Conservation (phyloP, 805 yeast genomes). For the Cyberlindnera petersonii region DNA sequence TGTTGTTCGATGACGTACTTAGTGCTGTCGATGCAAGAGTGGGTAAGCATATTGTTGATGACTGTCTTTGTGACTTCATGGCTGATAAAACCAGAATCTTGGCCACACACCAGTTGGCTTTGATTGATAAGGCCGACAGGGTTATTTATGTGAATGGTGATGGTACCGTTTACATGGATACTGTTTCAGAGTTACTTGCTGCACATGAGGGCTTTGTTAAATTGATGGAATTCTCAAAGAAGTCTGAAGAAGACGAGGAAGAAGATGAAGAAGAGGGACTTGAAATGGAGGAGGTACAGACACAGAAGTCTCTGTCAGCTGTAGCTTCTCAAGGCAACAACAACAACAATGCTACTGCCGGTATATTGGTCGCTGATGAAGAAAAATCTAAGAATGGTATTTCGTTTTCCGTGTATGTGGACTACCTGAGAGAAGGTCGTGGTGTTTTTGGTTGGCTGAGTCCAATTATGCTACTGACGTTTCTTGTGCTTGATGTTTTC, state of each 20-base stretch:
- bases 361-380: constrained; percentile 46
- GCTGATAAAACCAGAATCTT: constrained; percentile 55
- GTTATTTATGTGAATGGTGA: constrained; percentile 60
- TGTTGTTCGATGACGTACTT: constrained; percentile 65
- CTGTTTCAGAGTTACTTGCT: constrained; percentile 43
- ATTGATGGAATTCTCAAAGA: constrained; percentile 42
- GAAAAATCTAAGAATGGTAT: constrained; percentile 57
- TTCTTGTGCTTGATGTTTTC: constrained; percentile 40
- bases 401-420: constrained; percentile 42
- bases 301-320: constrained; percentile 4
- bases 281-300: constrained; percentile 17
- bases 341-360: constrained; percentile 24
- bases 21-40: constrained; percentile 79
- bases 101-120: constrained; percentile 74
- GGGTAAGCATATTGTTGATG: constrained; percentile 61
- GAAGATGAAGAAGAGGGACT: constrained; percentile 25
- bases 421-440: constrained; percentile 52
- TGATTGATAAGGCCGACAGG: constrained; percentile 59
- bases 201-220: constrained; percentile 42
- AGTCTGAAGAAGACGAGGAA: constrained; percentile 27
- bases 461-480: constrained; percentile 28
- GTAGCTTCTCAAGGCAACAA: constrained; percentile 17
- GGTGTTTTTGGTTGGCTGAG: constrained; percentile 40
- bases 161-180: constrained; percentile 56
- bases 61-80: constrained; percentile 54